Base-by-base conservation (phyloP, 208 protist genomes). In the Trypanosoma lewisi region DNA sequence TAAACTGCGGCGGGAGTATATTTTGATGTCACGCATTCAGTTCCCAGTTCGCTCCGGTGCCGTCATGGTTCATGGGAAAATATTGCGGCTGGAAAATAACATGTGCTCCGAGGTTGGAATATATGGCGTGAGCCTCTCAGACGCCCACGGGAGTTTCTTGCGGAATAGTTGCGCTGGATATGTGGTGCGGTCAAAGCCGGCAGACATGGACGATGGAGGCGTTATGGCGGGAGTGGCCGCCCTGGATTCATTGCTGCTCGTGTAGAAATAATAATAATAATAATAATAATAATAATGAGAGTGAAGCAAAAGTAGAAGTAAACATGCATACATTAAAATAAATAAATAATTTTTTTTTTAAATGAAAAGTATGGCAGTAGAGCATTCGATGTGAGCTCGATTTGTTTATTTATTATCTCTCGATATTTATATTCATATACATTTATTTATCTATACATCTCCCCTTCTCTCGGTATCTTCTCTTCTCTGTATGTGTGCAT, bases 221-320 rank as follows among this genome's bases (percentile, higher is more conserved):
- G 95, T 98, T 28, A 96, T 97, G 62, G 80, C 91, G 9, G 97
- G 97, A 45, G 80, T 98, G 30, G 91, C 94, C 45, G 83, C 89
- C 31, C 73, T 98, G 2, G 95, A 98, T 67, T 96, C 82, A 56
- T 48, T 91, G 16, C 31, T 39, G 9, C 44, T 76, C 48, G 42
- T 70, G 16, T 60, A 52, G n/a, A n/a, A n/a, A n/a, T n/a, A n/a
- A n/a, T n/a, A n/a, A n/a, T n/a, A n/a, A n/a, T n/a, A n/a, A n/a
- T n/a, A n/a, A n/a, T n/a, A n/a, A n/a, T n/a, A n/a, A n/a, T n/a
- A n/a, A n/a, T n/a, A n/a, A n/a, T n/a, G n/a, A n/a, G n/a, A 50
- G 16, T 17, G 12, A 33, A 60, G 7, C 17, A 49, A 61, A 49
- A 69, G 34, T 6, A 51, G 52, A 70, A 59, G 39, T 49, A n/a